phyloP scores from a whole-genome alignment of 139 green algal species.

The Limnomonas spitsbergensis region DNA sequence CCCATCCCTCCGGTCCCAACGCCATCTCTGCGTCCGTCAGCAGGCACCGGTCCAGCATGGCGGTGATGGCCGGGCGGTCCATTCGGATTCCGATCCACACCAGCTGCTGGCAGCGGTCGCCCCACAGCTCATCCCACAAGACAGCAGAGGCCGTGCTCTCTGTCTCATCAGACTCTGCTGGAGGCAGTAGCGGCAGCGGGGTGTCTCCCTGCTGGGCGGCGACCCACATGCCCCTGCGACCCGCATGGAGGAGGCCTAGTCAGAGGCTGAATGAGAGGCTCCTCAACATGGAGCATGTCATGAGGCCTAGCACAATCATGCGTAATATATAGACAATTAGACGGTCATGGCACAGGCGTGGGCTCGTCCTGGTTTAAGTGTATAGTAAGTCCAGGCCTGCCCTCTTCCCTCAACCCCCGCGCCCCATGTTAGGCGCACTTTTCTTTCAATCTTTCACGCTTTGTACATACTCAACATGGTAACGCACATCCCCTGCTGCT shows the following conservation, averaged over 20 bases:
- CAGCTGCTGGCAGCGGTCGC: conserved; percentile 71
- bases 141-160: neutral
- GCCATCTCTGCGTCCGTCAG: conserved; percentile 55
- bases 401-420: too few relatives aligned
- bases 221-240: conserved; percentile 32
- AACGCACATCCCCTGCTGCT: too few relatives aligned
- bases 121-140: conserved; percentile 42
- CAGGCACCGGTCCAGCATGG: conserved; percentile 68
- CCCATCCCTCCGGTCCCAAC: conserved; percentile 46
- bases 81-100: conserved; percentile 76
- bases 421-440: too few relatives aligned
- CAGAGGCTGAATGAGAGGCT: too few relatives aligned
- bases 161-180: neutral
- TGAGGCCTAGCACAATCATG: too few relatives aligned
- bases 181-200: conserved; percentile 2
- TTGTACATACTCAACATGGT: too few relatives aligned
- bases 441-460: too few relatives aligned
- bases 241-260: neutral
- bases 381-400: too few relatives aligned
- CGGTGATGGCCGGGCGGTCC: conserved; percentile 47
- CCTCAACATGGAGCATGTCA: too few relatives aligned
- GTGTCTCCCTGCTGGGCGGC: conserved; percentile 24
- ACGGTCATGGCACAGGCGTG: too few relatives aligned
- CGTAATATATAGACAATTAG: too few relatives aligned
- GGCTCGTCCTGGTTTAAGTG: too few relatives aligned